Conservation (phyloP, 1,284 basidiomycete genomes). For the Phenoliferia sp. region DNA sequence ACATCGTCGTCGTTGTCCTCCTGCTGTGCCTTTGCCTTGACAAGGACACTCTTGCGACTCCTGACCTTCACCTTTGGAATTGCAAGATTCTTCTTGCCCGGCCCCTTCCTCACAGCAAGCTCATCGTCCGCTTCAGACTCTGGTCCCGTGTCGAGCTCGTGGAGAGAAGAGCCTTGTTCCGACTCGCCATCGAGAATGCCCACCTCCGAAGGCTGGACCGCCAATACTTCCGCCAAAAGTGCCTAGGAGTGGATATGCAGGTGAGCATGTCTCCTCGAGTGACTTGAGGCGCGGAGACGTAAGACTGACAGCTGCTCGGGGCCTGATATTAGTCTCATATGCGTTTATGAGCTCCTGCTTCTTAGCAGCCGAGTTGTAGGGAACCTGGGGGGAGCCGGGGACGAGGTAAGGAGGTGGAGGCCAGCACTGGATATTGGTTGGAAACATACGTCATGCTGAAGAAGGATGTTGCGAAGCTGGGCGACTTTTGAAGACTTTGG, state of each 20-base stretch:
- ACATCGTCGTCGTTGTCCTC: conserved; percentile 4
- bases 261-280: not conserved
- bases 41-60: conserved; percentile 5
- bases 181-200: conserved; percentile 31
- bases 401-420: not conserved
- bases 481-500: conserved; percentile 70
- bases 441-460: conserved; percentile 67
- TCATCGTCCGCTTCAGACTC: conserved; percentile 1
- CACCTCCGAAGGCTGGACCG: conserved; percentile 20
- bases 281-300: not conserved
- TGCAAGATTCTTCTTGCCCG: no score
- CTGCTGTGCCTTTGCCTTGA: not conserved
- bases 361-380: conserved; percentile 64
- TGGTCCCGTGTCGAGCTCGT: conserved; percentile 22
- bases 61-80: not conserved
- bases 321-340: conserved; percentile 71
- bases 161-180: conserved; percentile 18
- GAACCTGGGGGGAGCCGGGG: conserved; percentile 9
- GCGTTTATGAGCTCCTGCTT: conserved; percentile 77
- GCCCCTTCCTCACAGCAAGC: not conserved
- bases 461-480: conserved; percentile 72
- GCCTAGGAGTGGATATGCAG: not conserved
- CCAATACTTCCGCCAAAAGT: not conserved
- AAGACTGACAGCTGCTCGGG: conserved; percentile 50
- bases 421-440: not conserved